These are phyloP conservation scores for Trichosporon sp. DNA, from an alignment of 1,284 basidiomycete species.

Conservation along the genomic window DNA sequence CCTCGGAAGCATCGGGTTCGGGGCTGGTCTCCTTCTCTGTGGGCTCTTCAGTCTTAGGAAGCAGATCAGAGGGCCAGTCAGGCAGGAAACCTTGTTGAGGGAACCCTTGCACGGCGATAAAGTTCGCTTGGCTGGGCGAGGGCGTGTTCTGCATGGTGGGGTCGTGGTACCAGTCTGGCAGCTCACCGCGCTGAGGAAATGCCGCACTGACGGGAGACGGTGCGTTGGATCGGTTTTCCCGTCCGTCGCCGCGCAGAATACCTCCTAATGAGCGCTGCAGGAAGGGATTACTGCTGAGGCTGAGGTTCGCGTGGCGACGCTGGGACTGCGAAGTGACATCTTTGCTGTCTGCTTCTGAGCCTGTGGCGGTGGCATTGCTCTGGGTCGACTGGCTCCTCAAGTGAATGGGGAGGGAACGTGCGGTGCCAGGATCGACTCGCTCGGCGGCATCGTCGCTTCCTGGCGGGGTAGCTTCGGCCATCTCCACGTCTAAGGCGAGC, in stretches of 20 bases:
- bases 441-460: background rate
- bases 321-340: background rate
- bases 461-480: background rate
- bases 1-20: background rate
- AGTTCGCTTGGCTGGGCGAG: background rate
- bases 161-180: background rate
- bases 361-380: background rate
- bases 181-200: background rate
- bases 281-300: constrained; percentile 9
- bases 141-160: background rate
- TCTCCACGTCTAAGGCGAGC: background rate
- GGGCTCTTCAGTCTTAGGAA: background rate
- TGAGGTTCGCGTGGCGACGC: background rate
- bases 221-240: background rate
- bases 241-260: constrained; percentile 1
- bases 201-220: background rate
- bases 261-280: constrained; percentile 17
- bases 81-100: background rate
- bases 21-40: background rate
- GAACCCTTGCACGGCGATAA: background rate
- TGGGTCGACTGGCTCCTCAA: background rate
- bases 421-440: background rate
- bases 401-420: background rate
- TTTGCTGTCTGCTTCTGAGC: background rate
- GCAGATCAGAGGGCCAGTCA: background rate